These are phyloP conservation scores for Dactylis glomerata DNA, from an alignment of 176 grass and related monocot species.

Conservation along the genomic window DNA sequence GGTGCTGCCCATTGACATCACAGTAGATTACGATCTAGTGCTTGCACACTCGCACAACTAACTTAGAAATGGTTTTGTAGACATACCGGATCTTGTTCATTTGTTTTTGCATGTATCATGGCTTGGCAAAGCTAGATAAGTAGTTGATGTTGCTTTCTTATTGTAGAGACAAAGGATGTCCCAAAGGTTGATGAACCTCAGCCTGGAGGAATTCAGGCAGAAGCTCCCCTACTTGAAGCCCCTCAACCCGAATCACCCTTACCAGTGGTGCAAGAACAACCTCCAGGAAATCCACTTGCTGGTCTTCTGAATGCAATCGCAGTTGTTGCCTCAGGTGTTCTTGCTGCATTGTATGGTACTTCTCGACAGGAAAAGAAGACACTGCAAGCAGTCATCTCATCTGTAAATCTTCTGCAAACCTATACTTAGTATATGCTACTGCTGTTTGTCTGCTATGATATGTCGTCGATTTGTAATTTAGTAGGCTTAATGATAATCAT, in stretches of 20 bases:
- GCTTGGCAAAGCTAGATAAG: not conserved
- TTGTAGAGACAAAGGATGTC: constrained; percentile 35
- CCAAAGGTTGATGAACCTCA: constrained; percentile 28
- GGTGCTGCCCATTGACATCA: not conserved
- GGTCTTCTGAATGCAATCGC: constrained; percentile 56
- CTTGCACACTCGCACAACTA: not conserved
- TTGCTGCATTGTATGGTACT: constrained; percentile 82
- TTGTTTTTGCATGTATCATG: constrained; percentile 2
- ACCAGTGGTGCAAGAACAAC: constrained; percentile 40
- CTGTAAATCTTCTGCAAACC: constrained; percentile 73
- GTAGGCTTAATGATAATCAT: constrained; percentile 13
- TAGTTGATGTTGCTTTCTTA: constrained; percentile 27
- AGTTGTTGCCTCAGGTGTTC: constrained; percentile 70
- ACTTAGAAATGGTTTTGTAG: not conserved
- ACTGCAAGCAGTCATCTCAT: constrained; percentile 67
- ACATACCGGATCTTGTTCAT: not conserved
- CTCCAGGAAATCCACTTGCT: constrained; percentile 55
- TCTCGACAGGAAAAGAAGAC: constrained; percentile 79
- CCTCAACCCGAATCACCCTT: constrained; percentile 15
- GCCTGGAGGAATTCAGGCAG: constrained; percentile 20
- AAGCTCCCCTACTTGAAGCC: constrained; percentile 20
- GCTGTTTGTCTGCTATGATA: constrained; percentile 8
- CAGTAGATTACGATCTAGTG: not conserved
- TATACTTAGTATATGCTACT: constrained; percentile 25
- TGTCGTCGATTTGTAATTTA: constrained; percentile 8